phyloP scores from a whole-genome alignment of 805 yeast genomes.

The Ogataea naganishii region DNA sequence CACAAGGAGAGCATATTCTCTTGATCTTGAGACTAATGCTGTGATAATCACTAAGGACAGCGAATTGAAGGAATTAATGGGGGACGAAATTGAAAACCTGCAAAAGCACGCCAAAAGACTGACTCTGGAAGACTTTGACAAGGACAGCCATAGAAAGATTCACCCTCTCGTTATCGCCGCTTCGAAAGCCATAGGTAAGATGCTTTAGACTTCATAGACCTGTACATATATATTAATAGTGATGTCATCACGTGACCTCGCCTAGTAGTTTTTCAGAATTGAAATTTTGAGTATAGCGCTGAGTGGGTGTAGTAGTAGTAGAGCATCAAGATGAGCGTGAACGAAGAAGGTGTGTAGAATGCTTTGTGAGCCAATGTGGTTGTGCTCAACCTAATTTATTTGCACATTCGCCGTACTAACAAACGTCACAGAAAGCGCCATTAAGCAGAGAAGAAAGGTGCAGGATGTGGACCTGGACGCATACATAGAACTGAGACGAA shows the following conservation, averaged over 20 bases:
- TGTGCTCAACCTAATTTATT: no score
- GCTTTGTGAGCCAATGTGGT: no score
- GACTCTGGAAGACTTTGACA: slow-evolving; percentile 50
- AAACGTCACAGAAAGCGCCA: slow-evolving; percentile 9
- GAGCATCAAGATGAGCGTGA: no score
- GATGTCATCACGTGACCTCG: no score
- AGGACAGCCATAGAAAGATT: slow-evolving; percentile 48
- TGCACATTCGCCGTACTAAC: no score
- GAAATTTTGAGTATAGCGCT: no score
- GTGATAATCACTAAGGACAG: slow-evolving; percentile 64
- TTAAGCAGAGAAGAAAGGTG: slow-evolving; percentile 19
- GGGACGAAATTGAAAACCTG: slow-evolving; percentile 54
- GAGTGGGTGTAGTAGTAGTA: no score
- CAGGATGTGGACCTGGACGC: slow-evolving; percentile 21
- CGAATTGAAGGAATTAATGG: slow-evolving; percentile 47
- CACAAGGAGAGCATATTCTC: slow-evolving; percentile 79
- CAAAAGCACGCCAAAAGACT: slow-evolving; percentile 43
- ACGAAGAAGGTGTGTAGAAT: no score
- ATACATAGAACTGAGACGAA: slow-evolving; percentile 14
- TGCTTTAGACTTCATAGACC: slow-evolving; percentile 25
- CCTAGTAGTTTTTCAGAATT: no score
- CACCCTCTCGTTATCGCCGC: slow-evolving; percentile 59
- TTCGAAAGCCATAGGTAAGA: slow-evolving; percentile 52
- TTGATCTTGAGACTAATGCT: slow-evolving; percentile 86
- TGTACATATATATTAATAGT: not conserved